Evolutionary conservation across 148 eudicot genomes (phyloP).

Genomic region (Persicaria tinctoria): DNA sequence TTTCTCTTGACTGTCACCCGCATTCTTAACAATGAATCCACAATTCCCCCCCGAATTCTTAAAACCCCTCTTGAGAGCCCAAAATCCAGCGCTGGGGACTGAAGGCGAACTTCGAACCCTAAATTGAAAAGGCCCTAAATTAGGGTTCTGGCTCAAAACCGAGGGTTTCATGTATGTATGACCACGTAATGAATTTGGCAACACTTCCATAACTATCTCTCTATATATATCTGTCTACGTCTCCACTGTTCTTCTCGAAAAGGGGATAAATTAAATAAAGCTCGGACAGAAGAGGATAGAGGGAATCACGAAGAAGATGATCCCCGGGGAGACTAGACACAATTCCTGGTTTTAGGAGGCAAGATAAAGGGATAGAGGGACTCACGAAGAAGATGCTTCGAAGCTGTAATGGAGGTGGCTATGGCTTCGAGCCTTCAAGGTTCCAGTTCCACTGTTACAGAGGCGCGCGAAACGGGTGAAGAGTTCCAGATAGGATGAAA

Average conservation of each 20-base stretch:
- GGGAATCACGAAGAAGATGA: not conserved
- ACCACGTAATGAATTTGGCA: constrained; percentile 8
- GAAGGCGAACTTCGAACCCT: constrained; percentile 25
- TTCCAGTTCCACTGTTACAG: not conserved
- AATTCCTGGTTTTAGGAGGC: not conserved
- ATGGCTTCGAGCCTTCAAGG: constrained; percentile 4
- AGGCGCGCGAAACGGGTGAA: not conserved
- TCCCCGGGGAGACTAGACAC: not conserved
- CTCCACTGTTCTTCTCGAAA: not conserved
- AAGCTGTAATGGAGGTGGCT: not conserved
- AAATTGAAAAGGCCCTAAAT: constrained; percentile 1
- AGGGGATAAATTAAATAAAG: not conserved
- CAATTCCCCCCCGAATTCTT: constrained; percentile 17
- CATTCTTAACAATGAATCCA: constrained; percentile 22
- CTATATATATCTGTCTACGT: not conserved
- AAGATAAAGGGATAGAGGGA: not conserved
- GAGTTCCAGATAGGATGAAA: not conserved
- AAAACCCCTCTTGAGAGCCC: constrained; percentile 21
- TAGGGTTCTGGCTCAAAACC: constrained; percentile 5
- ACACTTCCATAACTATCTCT: constrained; percentile 8
- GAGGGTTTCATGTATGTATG: constrained; percentile 3
- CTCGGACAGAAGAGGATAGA: not conserved
- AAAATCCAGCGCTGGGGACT: constrained; percentile 17
- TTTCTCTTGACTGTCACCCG: constrained; percentile 17
- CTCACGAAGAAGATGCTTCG: not conserved